These are phyloP conservation scores for Amoebophrya sp. DNA, from an alignment of 169 alveolate species.

Conservation along the genomic window DNA sequence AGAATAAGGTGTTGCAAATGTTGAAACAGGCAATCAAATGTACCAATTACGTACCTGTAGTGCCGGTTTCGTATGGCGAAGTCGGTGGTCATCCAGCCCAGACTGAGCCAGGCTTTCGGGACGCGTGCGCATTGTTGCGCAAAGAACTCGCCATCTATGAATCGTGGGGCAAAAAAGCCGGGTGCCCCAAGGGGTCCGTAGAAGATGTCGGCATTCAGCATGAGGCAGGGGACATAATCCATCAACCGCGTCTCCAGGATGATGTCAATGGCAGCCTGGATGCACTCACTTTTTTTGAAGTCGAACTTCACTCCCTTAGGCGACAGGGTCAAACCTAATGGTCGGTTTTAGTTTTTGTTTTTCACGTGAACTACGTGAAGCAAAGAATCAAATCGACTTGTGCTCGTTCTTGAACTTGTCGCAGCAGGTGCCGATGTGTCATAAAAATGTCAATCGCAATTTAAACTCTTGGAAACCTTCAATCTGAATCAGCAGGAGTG, in stretches of 20 bases:
- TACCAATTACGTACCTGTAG: background rate
- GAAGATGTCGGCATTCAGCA: background rate
- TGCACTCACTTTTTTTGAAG: background rate
- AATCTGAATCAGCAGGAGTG: too few species aligned
- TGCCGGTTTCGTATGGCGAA: background rate
- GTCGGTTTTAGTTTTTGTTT: background rate
- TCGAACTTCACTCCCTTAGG: constrained; percentile 9
- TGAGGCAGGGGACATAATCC: background rate
- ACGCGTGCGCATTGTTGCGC: background rate
- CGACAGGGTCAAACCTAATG: background rate
- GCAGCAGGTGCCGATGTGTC: too few species aligned
- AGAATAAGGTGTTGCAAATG: too few species aligned
- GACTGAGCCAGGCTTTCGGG: background rate
- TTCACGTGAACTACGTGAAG: too few species aligned
- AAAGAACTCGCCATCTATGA: background rate
- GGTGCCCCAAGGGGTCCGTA: background rate
- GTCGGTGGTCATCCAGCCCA: constrained; percentile 1
- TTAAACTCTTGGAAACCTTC: too few species aligned
- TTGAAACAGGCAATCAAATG: background rate
- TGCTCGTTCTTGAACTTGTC: too few species aligned
- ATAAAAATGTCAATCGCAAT: too few species aligned
- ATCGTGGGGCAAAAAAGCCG: background rate
- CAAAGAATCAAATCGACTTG: too few species aligned
- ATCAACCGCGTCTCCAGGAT: background rate
- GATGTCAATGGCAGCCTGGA: background rate